These are phyloP conservation scores for Penicillium sp. DNA, from an alignment of 2,329 filamentous ascomycete genomes.

Conservation along the genomic window DNA sequence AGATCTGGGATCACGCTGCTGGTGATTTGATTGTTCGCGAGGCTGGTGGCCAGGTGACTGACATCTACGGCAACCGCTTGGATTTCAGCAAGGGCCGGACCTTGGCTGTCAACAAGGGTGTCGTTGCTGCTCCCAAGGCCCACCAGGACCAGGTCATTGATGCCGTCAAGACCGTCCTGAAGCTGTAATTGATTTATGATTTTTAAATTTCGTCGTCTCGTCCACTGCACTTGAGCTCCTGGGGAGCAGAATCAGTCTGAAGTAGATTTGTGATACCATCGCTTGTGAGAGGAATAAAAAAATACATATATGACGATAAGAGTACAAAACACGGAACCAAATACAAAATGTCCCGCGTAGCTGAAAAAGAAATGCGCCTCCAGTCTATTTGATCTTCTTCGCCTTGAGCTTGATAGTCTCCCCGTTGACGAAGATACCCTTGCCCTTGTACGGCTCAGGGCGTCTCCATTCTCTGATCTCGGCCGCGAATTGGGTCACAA, in stretches of 20 bases:
- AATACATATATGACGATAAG: slow-evolving; percentile 19
- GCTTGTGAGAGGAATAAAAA: slow-evolving; percentile 15
- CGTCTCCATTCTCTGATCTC: slow-evolving; percentile 82
- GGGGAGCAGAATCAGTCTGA: slow-evolving; percentile 19
- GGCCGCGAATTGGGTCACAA: slow-evolving; percentile 87
- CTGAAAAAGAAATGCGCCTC: slow-evolving; percentile 18
- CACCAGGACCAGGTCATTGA: slow-evolving; percentile 74
- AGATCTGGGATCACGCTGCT: slow-evolving; percentile 99
- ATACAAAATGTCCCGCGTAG: slow-evolving; percentile 27
- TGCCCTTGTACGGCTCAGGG: slow-evolving; percentile 98
- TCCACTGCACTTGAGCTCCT: background rate
- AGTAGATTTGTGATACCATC: slow-evolving; percentile 38
- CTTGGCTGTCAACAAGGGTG: slow-evolving; percentile 84
- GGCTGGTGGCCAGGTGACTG: slow-evolving; percentile 87
- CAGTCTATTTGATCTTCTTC: slow-evolving; percentile 84
- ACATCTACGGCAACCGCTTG: slow-evolving; percentile 77
- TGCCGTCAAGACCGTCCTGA: slow-evolving; percentile 77
- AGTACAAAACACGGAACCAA: slow-evolving; percentile 27
- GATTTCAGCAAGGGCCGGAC: slow-evolving; percentile 87
- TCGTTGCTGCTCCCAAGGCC: slow-evolving; percentile 78
- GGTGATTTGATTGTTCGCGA: slow-evolving; percentile 93
- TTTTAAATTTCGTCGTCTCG: slow-evolving; percentile 1
- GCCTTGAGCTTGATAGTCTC: slow-evolving; percentile 98
- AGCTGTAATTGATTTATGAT: slow-evolving; percentile 36
- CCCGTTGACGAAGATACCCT: slow-evolving; percentile 97